A percentile compares a stretch with the other conserved stretches of the same genome.
phyloP scores from a whole-genome alignment of 352 stramenopile species.

The Peronospora farinosa region DNA sequence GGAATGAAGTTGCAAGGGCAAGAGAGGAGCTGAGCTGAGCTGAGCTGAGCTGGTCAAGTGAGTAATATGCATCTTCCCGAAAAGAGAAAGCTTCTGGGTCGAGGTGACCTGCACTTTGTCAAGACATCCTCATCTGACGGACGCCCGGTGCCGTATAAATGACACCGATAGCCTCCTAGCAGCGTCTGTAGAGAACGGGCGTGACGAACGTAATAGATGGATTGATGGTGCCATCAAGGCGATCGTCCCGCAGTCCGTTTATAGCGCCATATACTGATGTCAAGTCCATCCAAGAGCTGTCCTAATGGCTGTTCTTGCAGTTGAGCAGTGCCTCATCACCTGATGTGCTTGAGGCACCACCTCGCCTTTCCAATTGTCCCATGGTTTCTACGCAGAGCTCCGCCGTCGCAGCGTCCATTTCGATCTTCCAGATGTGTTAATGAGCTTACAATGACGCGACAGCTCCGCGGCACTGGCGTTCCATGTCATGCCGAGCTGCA shows the following conservation, averaged over 20 bases:
- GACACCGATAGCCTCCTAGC: too few relatives aligned
- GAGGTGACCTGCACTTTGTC: background rate
- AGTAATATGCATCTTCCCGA: too few relatives aligned
- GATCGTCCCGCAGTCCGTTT: background rate
- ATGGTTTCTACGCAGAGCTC: background rate
- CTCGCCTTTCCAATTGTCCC: background rate
- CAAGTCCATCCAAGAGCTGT: background rate
- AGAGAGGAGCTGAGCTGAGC: too few relatives aligned
- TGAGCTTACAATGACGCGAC: background rate
- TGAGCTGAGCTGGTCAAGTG: too few relatives aligned
- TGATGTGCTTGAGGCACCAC: background rate
- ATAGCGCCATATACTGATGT: background rate
- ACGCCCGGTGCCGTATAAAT: background rate
- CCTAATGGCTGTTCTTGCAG: background rate
- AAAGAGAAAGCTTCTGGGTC: too few relatives aligned
- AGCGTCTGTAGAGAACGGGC: background rate
- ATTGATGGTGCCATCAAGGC: background rate
- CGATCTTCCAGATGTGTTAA: background rate
- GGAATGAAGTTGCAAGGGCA: too few relatives aligned
- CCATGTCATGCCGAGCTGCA: conserved; percentile 3
- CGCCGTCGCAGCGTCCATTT: too few relatives aligned
- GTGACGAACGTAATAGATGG: background rate
- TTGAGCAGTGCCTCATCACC: background rate
- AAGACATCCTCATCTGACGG: background rate
- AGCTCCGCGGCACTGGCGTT: background rate